Conservation (phyloP, 2,329 filamentous ascomycete species). For the Pleoardoris graminearum region DNA sequence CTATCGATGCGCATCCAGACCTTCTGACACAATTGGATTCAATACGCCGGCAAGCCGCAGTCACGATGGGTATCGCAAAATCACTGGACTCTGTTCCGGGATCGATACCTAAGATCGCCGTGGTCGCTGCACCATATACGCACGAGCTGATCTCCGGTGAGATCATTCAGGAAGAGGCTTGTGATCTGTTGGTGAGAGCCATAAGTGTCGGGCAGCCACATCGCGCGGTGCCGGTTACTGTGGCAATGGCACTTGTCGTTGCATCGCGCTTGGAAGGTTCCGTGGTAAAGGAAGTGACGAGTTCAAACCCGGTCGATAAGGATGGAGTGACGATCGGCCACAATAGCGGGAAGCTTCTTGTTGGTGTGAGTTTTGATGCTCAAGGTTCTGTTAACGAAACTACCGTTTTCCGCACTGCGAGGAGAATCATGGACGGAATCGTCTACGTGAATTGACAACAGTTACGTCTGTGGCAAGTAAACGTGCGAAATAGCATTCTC, state of each 20-base stretch:
- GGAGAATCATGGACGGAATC: constrained; percentile 30
- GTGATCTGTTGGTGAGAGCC: constrained; percentile 41
- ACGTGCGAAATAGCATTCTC: too few species aligned
- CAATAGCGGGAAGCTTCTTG: constrained; percentile 28
- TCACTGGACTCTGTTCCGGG: constrained; percentile 49
- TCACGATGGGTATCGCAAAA: constrained; percentile 58
- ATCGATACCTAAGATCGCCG: constrained; percentile 63
- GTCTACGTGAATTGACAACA: constrained; percentile 23
- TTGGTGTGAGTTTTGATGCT: constrained; percentile 23
- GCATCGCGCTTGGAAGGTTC: constrained; percentile 27
- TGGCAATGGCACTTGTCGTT: constrained; percentile 43
- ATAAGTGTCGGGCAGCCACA: constrained; percentile 45
- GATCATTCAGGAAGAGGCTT: constrained; percentile 22
- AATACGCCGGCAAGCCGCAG: constrained; percentile 55
- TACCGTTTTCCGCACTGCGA: constrained; percentile 29
- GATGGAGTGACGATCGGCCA: constrained; percentile 31
- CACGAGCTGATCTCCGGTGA: constrained; percentile 39
- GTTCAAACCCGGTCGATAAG: constrained; percentile 13
- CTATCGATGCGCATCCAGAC: constrained; percentile 53
- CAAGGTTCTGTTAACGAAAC: constrained; percentile 19
- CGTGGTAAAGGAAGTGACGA: constrained; percentile 19
- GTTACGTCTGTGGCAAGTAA: too few species aligned
- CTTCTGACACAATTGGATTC: constrained; percentile 56
- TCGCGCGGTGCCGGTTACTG: constrained; percentile 43
- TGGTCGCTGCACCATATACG: constrained; percentile 48